phyloP scores from a whole-genome alignment of 768 basidiomycete species.

The Suillus luteus region DNA sequence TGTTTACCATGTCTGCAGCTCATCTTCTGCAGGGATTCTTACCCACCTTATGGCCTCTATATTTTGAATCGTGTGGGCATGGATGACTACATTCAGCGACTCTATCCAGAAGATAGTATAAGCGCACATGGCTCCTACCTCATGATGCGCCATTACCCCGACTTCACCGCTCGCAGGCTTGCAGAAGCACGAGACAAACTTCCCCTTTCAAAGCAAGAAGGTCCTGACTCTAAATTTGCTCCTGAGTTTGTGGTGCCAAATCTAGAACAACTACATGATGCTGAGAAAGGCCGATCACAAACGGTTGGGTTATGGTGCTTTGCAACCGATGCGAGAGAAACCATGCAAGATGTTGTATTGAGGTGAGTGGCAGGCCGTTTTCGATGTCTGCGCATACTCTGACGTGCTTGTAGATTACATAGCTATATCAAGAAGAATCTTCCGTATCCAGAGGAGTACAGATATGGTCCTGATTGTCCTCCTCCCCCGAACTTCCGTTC shows the following conservation, averaged over 20 bases:
- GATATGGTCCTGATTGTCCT: conserved; percentile 66
- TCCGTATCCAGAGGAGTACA: conserved; percentile 72
- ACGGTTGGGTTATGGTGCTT: conserved; percentile 80
- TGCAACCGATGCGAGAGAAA: conserved; percentile 66
- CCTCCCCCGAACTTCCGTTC: conserved; percentile 57
- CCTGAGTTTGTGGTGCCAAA: conserved; percentile 45
- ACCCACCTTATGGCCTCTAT: conserved; percentile 84
- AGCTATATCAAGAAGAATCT: conserved; percentile 64
- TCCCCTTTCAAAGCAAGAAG: conserved; percentile 29
- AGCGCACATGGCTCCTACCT: conserved; percentile 60
- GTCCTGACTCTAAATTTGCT: conserved; percentile 48
- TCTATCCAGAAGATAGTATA: conserved; percentile 80
- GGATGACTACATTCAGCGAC: conserved; percentile 72
- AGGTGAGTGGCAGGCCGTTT: conserved; percentile 44
- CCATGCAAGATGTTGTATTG: conserved; percentile 69
- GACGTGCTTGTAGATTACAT: conserved; percentile 49
- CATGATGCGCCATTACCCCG: conserved; percentile 73
- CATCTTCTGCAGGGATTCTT: conserved; percentile 53
- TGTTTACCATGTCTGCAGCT: neutral
- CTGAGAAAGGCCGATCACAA: conserved; percentile 55
- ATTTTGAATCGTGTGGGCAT: conserved; percentile 81
- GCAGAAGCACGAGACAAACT: conserved; percentile 34
- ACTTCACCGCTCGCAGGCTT: conserved; percentile 57
- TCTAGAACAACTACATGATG: conserved; percentile 45
- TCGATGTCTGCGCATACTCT: neutral